These are phyloP conservation scores for Solanum ahanhuiri DNA, from an alignment of 257 asterid species.

Conservation along the genomic window DNA sequence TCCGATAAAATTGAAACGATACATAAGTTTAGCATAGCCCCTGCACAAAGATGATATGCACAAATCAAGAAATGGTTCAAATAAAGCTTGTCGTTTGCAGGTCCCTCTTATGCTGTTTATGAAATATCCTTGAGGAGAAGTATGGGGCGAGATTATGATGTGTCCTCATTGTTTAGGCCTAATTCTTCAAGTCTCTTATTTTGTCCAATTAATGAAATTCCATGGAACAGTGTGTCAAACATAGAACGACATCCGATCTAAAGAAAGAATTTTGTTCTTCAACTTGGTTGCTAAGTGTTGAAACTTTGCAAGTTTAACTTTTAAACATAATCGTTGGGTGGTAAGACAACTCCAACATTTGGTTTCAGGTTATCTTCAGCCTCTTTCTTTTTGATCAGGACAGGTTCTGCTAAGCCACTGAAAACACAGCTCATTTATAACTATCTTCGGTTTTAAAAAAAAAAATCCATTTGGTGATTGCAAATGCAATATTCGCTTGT, in stretches of 20 bases:
- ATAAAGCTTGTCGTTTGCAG: background rate
- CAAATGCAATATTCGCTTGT: background rate
- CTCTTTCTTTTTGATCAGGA: background rate
- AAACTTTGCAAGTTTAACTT: background rate
- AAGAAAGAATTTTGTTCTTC: background rate
- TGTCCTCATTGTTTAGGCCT: background rate
- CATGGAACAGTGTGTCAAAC: background rate
- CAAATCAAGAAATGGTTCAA: background rate
- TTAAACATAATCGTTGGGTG: background rate
- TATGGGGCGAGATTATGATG: background rate
- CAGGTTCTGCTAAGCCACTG: background rate
- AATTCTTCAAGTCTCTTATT: background rate
- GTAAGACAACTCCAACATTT: background rate
- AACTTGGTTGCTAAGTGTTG: background rate
- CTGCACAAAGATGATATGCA: background rate
- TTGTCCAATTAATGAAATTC: background rate
- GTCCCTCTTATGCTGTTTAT: background rate
- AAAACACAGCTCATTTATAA: background rate
- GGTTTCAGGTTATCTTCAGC: background rate
- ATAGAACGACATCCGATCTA: background rate
- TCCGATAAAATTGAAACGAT: background rate
- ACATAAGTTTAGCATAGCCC: background rate
- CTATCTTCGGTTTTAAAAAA: background rate
- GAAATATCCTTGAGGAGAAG: background rate
- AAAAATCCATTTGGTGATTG: background rate